These are phyloP conservation scores for Hymenoscyphus linearis DNA, from an alignment of 2,329 filamentous ascomycete species.

Conservation along the genomic window DNA sequence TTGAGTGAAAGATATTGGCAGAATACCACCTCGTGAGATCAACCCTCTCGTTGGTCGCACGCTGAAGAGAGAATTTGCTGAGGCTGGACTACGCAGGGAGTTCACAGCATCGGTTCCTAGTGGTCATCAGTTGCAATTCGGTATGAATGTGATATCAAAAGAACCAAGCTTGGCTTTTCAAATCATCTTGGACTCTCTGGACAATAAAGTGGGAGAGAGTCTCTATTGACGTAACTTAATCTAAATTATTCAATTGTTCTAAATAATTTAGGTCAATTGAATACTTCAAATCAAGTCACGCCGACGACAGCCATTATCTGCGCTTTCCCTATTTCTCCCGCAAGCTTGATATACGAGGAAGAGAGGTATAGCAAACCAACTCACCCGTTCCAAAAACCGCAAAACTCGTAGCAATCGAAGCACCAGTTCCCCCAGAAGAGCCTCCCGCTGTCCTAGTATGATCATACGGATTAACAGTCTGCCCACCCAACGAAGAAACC, in stretches of 20 bases:
- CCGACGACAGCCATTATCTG: too few relatives aligned
- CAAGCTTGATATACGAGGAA: neutral
- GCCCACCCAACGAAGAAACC: conserved; percentile 57
- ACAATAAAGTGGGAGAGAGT: too few relatives aligned
- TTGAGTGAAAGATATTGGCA: conserved; percentile 53
- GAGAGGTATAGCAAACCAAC: neutral
- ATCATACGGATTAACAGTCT: conserved; percentile 64
- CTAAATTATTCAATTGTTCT: too few relatives aligned
- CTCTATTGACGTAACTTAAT: too few relatives aligned
- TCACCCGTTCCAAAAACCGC: conserved; percentile 51
- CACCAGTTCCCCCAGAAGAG: conserved; percentile 57
- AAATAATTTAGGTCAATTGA: too few relatives aligned
- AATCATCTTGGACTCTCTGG: neutral
- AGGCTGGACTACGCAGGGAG: conserved; percentile 55
- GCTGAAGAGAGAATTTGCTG: conserved; percentile 55
- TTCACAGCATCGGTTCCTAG: conserved; percentile 53
- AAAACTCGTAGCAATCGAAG: conserved; percentile 50
- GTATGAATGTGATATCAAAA: too few relatives aligned
- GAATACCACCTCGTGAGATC: conserved; percentile 45
- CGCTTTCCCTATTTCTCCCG: neutral
- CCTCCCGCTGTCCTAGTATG: conserved; percentile 58
- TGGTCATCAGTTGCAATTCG: neutral
- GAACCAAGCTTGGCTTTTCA: neutral
- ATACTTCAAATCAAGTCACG: too few relatives aligned
- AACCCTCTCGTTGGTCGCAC: conserved; percentile 51